phyloP scores from a whole-genome alignment of 352 stramenopile genomes.

The Phytophthora meadii region DNA sequence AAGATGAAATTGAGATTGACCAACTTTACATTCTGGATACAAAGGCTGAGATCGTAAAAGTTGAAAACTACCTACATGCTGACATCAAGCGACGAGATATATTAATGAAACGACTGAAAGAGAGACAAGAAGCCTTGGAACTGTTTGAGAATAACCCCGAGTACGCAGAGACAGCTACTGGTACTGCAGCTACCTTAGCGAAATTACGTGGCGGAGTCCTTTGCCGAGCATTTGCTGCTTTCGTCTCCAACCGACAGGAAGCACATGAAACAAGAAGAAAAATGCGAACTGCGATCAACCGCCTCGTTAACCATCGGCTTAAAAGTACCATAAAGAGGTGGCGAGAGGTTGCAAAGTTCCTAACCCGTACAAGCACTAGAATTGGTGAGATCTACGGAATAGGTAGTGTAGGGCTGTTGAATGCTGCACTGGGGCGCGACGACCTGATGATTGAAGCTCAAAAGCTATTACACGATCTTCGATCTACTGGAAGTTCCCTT shows the following conservation, averaged over 20 bases:
- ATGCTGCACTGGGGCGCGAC: conserved; percentile 55
- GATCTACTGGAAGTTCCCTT: conserved; percentile 43
- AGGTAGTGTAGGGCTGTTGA: conserved; percentile 55
- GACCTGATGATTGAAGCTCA: conserved; percentile 59
- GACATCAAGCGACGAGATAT: conserved; percentile 51
- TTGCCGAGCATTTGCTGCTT: conserved; percentile 58
- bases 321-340: conserved; percentile 37
- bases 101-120: conserved; percentile 43
- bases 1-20: conserved; percentile 87
- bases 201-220: conserved; percentile 52
- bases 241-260: conserved; percentile 52
- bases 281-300: conserved; percentile 37
- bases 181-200: conserved; percentile 31
- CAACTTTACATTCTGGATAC: conserved; percentile 86
- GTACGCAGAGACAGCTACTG: conserved; percentile 14
- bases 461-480: conserved; percentile 51
- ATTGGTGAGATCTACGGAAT: conserved; percentile 40
- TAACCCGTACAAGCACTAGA: conserved; percentile 19
- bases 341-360: conserved; percentile 31
- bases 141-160: conserved; percentile 56
- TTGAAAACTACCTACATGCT: conserved; percentile 76
- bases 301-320: conserved; percentile 35
- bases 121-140: conserved; percentile 50
- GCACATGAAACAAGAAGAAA: conserved; percentile 46
- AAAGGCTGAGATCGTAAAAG: conserved; percentile 73